These are phyloP conservation scores for Toxicodendron radicans DNA, from an alignment of 345 rosid genomes.

Conservation along the genomic window DNA sequence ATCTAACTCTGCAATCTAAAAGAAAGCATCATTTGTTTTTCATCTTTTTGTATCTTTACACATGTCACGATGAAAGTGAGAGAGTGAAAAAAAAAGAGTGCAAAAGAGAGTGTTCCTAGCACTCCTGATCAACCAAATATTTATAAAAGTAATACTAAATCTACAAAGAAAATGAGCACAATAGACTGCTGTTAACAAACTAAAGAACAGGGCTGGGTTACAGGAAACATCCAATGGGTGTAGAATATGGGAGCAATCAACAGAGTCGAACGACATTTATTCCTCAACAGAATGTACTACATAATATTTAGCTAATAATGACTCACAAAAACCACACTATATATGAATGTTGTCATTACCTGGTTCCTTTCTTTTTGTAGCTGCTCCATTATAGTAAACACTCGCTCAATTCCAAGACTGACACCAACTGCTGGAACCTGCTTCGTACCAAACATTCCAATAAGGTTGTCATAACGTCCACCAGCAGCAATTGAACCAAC, in stretches of 20 bases:
- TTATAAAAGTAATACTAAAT: background rate
- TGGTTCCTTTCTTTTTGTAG: slow-evolving; percentile 60
- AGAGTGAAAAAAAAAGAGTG: too few species aligned
- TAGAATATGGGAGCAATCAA: background rate
- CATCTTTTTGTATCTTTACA: too few species aligned
- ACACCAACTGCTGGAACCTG: slow-evolving; percentile 93
- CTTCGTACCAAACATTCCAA: slow-evolving; percentile 83
- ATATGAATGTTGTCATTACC: slow-evolving; percentile 31
- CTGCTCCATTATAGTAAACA: slow-evolving; percentile 85
- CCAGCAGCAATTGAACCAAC: slow-evolving; percentile 97
- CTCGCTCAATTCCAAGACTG: slow-evolving; percentile 93
- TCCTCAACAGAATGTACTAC: background rate
- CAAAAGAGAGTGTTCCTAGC: too few species aligned
- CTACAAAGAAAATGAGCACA: background rate
- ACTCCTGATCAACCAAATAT: too few species aligned
- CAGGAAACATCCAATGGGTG: background rate
- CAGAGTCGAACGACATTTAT: background rate
- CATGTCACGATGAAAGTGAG: too few species aligned
- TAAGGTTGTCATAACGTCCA: slow-evolving; percentile 88
- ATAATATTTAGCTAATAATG: background rate
- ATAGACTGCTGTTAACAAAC: background rate
- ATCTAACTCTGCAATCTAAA: background rate
- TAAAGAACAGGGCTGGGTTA: background rate
- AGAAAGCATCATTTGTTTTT: background rate
- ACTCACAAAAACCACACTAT: background rate